Evolutionary conservation across 768 basidiomycete genomes (phyloP).

Genomic region (Naganishia vishniacii): DNA sequence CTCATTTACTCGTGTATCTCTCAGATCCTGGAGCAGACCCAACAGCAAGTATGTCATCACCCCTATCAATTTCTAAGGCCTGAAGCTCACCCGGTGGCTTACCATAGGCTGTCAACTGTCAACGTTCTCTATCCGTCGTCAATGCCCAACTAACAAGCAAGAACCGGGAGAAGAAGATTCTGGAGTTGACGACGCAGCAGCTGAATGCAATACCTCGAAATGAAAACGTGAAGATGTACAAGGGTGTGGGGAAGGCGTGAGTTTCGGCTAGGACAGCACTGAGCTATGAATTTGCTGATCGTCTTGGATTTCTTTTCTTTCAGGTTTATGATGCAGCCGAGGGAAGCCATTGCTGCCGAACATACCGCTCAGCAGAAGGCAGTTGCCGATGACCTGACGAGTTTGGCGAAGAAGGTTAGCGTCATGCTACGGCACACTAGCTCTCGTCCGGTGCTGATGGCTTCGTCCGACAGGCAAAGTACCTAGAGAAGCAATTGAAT

Average conservation of each 20-base stretch:
- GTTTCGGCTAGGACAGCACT: constrained; percentile 35
- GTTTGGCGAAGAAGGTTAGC: constrained; percentile 74
- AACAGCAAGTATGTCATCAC: constrained; percentile 58
- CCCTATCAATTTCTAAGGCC: not conserved
- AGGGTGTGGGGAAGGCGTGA: constrained; percentile 93
- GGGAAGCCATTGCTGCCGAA: constrained; percentile 69
- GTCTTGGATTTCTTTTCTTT: not conserved
- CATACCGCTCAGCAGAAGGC: constrained; percentile 74
- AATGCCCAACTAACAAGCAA: constrained; percentile 71
- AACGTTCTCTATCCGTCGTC: constrained; percentile 67
- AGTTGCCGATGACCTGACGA: constrained; percentile 73
- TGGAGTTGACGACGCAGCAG: constrained; percentile 83
- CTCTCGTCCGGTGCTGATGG: not conserved
- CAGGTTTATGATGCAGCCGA: constrained; percentile 87
- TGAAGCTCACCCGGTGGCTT: too few relatives aligned
- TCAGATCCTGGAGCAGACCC: constrained; percentile 87
- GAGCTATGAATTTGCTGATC: not conserved
- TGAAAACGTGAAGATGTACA: constrained; percentile 75
- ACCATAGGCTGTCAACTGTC: constrained; percentile 64
- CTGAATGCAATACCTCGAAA: constrained; percentile 53
- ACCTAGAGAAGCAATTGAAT: constrained; percentile 85
- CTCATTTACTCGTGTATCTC: constrained; percentile 15
- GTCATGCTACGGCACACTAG: not conserved
- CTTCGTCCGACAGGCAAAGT: constrained; percentile 62
- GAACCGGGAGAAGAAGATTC: constrained; percentile 80